Conservation (phyloP, 768 basidiomycete species). For the Termitomyces sp. region DNA sequence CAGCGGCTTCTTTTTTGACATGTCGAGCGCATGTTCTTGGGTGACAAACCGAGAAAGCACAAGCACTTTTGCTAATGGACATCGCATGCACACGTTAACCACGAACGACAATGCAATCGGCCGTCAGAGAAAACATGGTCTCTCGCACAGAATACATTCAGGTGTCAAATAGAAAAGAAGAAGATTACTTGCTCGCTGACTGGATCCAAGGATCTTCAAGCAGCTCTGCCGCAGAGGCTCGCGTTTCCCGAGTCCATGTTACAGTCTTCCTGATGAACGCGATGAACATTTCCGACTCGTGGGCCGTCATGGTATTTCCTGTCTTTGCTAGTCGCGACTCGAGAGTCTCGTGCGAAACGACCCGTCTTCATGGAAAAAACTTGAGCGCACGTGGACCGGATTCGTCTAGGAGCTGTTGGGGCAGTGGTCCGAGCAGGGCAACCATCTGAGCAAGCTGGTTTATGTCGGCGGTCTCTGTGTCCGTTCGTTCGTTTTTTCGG, state of each 20-base stretch:
- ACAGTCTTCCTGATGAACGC: background rate
- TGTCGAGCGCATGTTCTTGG: too few species aligned
- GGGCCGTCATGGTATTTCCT: background rate
- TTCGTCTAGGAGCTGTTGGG: background rate
- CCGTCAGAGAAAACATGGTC: too few species aligned
- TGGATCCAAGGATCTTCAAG: background rate
- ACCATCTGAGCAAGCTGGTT: conserved; percentile 1
- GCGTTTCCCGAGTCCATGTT: background rate
- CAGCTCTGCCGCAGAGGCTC: background rate
- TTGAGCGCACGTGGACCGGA: background rate
- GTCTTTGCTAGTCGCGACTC: background rate
- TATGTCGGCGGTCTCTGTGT: background rate
- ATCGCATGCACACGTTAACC: too few species aligned
- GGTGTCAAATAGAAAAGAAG: too few species aligned
- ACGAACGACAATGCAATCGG: too few species aligned
- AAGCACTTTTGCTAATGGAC: too few species aligned
- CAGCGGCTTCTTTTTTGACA: too few species aligned
- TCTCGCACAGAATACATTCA: too few species aligned
- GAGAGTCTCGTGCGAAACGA: background rate
- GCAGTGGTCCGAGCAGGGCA: background rate
- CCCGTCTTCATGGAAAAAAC: background rate
- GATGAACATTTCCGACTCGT: background rate
- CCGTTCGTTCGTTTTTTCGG: background rate
- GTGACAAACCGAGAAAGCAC: too few species aligned
- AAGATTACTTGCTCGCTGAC: too few species aligned